Conservation (phyloP, 2,329 filamentous ascomycete species). For the Colletotrichum paranaense region DNA sequence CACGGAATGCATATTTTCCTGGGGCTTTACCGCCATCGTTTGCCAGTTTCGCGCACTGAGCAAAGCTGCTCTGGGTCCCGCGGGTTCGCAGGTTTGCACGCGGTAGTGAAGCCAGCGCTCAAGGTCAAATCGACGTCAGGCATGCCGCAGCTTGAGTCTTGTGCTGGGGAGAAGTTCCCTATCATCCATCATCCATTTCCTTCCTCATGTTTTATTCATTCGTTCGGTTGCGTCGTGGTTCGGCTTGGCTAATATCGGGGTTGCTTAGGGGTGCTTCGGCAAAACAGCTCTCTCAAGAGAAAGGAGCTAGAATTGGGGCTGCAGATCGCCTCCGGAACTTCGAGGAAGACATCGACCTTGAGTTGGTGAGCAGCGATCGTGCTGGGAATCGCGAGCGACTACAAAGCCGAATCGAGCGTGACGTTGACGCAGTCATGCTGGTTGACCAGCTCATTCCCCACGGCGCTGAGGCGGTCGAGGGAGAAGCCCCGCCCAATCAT, state of each 20-base stretch:
- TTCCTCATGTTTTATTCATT: fast-evolving
- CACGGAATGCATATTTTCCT: no score
- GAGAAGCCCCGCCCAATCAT: neutral
- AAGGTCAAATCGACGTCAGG: no score
- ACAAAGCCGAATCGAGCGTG: neutral
- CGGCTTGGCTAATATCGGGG: neutral
- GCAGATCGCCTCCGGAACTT: neutral
- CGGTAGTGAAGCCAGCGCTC: no score
- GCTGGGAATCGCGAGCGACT: neutral
- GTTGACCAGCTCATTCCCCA: neutral
- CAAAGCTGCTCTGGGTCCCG: neutral
- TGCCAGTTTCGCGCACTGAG: neutral
- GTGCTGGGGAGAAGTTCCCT: fast-evolving
- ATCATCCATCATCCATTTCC: neutral
- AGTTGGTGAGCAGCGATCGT: no score
- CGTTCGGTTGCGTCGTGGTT: fast-evolving
- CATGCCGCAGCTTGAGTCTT: no score
- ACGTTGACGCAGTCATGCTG: neutral
- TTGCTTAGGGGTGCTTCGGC: no score
- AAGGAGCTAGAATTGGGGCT: fast-evolving
- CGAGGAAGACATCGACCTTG: neutral
- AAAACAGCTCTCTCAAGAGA: no score
- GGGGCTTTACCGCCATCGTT: no score
- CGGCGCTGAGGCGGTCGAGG: no score
- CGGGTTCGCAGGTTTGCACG: no score